phyloP scores from a whole-genome alignment of 2,329 filamentous ascomycete species.

The Trichoderma hamatum region DNA sequence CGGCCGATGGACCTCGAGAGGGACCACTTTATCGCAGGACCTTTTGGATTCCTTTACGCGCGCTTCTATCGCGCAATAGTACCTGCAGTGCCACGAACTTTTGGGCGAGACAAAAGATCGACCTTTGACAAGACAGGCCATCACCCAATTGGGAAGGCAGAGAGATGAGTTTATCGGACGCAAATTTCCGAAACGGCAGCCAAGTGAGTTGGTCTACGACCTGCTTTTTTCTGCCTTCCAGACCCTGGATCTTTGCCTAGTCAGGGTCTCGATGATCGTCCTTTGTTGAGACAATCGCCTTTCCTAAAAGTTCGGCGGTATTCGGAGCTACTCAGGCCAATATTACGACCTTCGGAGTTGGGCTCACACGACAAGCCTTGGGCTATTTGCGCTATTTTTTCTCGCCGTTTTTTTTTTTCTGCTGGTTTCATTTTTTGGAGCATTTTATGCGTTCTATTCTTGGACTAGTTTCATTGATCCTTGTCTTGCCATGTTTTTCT shows the following conservation, averaged over 20 bases:
- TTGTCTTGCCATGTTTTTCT: not conserved
- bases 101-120: conserved; percentile 7
- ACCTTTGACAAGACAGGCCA: not conserved
- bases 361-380: not conserved
- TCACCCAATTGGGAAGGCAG: conserved; percentile 24
- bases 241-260: not conserved
- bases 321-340: not conserved
- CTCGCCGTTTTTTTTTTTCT: not conserved
- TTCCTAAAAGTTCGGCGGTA: not conserved
- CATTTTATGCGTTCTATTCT: conserved; percentile 10
- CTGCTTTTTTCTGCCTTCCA: conserved; percentile 5
- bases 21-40: not conserved
- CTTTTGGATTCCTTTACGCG: not conserved
- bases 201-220: not conserved
- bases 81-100: not conserved
- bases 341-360: not conserved
- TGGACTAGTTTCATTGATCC: conserved; percentile 10
- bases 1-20: not conserved
- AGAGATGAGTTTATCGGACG: conserved; percentile 2
- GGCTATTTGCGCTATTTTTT: conserved; percentile 26
- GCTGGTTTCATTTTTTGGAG: not conserved
- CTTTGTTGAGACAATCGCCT: not conserved
- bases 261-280: not conserved
- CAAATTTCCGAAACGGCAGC: conserved; percentile 13
- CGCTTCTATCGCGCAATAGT: not conserved